Evolutionary conservation across 164 flowering plant species (phyloP).

Genomic region (Stephania cephalantha): DNA sequence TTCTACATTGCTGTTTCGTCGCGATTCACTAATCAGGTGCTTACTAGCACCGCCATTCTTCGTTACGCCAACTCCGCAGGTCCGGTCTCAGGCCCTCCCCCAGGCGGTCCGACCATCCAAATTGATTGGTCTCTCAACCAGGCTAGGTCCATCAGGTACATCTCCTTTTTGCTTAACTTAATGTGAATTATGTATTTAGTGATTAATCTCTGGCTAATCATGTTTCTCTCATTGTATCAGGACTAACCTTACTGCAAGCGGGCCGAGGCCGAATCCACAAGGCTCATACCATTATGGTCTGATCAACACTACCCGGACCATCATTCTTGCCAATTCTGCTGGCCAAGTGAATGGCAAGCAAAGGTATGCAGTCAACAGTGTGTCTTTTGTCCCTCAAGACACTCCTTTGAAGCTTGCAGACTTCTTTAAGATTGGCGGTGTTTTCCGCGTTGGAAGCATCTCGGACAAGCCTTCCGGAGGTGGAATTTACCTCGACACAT

Average conservation of each 20-base stretch:
- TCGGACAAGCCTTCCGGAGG: conserved; percentile 48
- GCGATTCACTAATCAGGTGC: conserved; percentile 49
- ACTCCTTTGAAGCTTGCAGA: conserved; percentile 84
- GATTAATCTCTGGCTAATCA: neutral
- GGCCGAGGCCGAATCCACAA: conserved; percentile 93
- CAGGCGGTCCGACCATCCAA: conserved; percentile 80
- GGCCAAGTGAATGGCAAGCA: conserved; percentile 67
- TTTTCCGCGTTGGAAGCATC: conserved; percentile 62
- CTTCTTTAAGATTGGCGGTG: conserved; percentile 65
- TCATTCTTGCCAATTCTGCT: conserved; percentile 53
- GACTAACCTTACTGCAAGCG: conserved; percentile 87
- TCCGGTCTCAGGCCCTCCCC: conserved; percentile 51
- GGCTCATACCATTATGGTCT: conserved; percentile 92
- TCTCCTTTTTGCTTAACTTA: neutral
- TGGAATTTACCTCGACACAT: conserved; percentile 56
- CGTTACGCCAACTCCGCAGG: conserved; percentile 59
- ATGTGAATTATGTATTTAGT: neutral
- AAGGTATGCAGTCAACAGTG: conserved; percentile 76
- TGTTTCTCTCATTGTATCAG: conserved; percentile 26
- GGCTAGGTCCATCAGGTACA: conserved; percentile 73
- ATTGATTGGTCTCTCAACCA: conserved; percentile 84
- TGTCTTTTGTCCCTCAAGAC: conserved; percentile 60
- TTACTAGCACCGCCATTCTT: conserved; percentile 56
- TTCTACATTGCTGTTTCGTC: conserved; percentile 60
- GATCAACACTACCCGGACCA: conserved; percentile 56